Evolutionary conservation across 345 rosid species (phyloP), one percentile per base, ranked within the genome.

Genomic region (Eutrema japonicum): DNA sequence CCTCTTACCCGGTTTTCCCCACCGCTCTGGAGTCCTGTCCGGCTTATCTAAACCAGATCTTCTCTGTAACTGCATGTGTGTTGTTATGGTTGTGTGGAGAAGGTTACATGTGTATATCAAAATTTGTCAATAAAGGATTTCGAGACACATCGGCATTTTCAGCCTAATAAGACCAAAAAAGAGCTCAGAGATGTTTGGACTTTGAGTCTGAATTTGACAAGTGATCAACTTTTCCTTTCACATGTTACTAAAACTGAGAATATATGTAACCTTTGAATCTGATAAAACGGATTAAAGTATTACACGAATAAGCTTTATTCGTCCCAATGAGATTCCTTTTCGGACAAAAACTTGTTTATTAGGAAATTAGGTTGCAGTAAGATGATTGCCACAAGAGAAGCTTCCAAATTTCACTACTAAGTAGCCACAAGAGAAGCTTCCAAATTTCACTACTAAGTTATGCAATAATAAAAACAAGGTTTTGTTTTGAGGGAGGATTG

Each of bases 111-210:
- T 66, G 78, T 73, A 46, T 29, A 27, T 38, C 46, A 12, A 10
- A 32, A 51, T 27, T 16, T 70, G 52, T 50, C 51, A 10, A 30
- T 18, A 56, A 10, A 29, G 26, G 58, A 56, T 7, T 11, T 29
- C 35, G 49, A 30, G 72, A 66, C 77, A 74, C 72, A 57, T 74
- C 0, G 43, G 36, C 42, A 47, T 27, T 7, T 52, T 35, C 65
- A 73, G 71, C 72, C 75, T 66, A 66, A 74, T 74, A 66, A 57
- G 45, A 48, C 72, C 77, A 55, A 56, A 48, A 35, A 2, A 4
- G 36, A 16, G 66, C 59, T 74, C 77, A 66, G 6, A 57, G 12
- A 47, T 66, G 18, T 18, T 58, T 37, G 63, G 14, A 58, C 63
- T 37, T 58, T 36, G 43, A 36, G 29, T 57, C 29, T 14, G n/a